These are phyloP conservation scores for Tricholoma flavovirens DNA, from an alignment of 768 basidiomycete species.

Conservation along the genomic window DNA sequence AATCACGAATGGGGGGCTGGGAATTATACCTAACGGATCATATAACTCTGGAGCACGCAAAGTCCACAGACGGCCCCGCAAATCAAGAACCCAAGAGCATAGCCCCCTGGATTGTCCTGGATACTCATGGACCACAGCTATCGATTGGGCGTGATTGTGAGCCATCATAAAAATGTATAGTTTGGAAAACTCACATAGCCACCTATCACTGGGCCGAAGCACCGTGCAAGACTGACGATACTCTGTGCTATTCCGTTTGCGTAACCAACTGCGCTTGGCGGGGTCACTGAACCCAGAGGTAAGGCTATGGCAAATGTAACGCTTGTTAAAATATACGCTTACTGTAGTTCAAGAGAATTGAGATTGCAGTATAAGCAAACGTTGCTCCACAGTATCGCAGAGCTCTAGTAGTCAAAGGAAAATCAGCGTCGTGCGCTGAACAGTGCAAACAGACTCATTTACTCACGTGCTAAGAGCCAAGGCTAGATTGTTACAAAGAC, in stretches of 20 bases:
- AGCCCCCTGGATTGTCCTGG: conserved; percentile 61
- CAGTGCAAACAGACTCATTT: not conserved
- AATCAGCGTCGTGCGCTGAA: not conserved
- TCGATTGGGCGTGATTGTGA: conserved; percentile 2
- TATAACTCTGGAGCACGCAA: conserved; percentile 63
- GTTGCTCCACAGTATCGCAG: conserved; percentile 83
- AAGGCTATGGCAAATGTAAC: not conserved
- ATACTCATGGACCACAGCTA: conserved; percentile 76
- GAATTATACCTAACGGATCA: too few relatives aligned
- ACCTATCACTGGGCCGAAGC: conserved; percentile 81
- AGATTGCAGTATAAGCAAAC: conserved; percentile 86
- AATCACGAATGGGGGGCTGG: too few relatives aligned
- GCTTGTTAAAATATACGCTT: conserved; percentile 9
- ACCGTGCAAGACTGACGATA: conserved; percentile 88
- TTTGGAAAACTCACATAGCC: conserved; percentile 55
- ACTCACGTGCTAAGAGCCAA: conserved; percentile 79
- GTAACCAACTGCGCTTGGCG: conserved; percentile 80
- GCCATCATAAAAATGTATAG: conserved; percentile 3
- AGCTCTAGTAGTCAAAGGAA: conserved; percentile 43
- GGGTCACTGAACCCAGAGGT: conserved; percentile 61
- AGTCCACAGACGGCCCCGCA: conserved; percentile 57
- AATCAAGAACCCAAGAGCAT: conserved; percentile 67
- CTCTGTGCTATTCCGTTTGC: conserved; percentile 97
- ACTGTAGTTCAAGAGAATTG: conserved; percentile 86
- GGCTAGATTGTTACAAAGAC: conserved; percentile 33